These are phyloP conservation scores for Madurella mycetomatis DNA, from an alignment of 2,329 filamentous ascomycete species.

Conservation along the genomic window DNA sequence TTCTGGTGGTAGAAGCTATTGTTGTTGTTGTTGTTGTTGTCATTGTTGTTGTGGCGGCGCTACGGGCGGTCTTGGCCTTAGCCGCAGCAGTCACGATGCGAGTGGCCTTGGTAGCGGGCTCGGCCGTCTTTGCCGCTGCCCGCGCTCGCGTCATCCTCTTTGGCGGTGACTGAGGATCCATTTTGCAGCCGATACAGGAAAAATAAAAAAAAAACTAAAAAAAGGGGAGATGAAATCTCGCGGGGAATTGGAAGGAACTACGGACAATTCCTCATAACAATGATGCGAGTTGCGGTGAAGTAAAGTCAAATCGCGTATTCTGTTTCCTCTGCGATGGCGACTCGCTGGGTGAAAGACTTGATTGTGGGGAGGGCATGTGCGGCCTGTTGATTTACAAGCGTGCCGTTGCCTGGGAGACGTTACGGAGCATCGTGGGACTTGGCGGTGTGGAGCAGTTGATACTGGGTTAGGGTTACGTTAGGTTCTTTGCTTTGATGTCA, in stretches of 20 bases:
- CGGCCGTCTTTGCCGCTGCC: slow-evolving; percentile 37
- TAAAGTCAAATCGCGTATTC: slow-evolving; percentile 1
- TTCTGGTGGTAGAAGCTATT: too few species aligned
- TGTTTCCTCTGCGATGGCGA: slow-evolving; percentile 13
- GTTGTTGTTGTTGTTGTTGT: slow-evolving; percentile 22
- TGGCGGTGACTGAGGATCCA: slow-evolving; percentile 53
- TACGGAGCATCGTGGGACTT: slow-evolving; percentile 3
- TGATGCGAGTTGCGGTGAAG: neutral
- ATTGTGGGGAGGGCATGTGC: slow-evolving; percentile 14
- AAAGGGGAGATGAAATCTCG: neutral
- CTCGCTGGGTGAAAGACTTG: slow-evolving; percentile 9
- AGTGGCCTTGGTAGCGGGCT: slow-evolving; percentile 33
- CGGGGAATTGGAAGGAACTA: slow-evolving; percentile 3
- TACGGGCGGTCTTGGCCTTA: slow-evolving; percentile 40
- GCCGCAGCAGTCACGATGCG: slow-evolving; percentile 36
- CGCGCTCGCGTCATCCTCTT: slow-evolving; percentile 55
- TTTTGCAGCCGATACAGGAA: slow-evolving; percentile 29
- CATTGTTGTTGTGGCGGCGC: slow-evolving; percentile 35
- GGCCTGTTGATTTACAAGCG: slow-evolving; percentile 19
- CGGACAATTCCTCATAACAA: slow-evolving; percentile 16
- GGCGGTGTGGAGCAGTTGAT: slow-evolving; percentile 2
- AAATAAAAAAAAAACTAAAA: slow-evolving; percentile 2
- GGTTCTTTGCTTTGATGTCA: neutral
- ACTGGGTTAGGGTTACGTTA: slow-evolving; percentile 18
- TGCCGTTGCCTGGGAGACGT: slow-evolving; percentile 24